Conservation (phyloP, 257 asterid genomes). For the Plantago ovata region DNA sequence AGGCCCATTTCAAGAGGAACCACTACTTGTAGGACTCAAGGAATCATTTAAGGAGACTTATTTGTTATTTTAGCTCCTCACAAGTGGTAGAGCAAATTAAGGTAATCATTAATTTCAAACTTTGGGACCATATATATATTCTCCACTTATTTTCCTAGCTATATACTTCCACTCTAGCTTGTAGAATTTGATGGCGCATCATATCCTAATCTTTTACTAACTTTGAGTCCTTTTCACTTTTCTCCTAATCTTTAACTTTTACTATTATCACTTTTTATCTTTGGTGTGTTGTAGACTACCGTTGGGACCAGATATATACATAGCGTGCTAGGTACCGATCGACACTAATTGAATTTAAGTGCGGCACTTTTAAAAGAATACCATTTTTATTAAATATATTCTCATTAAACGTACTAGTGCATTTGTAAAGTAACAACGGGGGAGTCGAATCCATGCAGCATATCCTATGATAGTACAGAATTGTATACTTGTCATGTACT, state of each 20-base stretch:
- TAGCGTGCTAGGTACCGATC: too few species aligned
- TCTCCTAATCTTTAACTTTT: not conserved
- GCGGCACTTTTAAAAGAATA: not conserved
- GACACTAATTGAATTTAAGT: too few species aligned
- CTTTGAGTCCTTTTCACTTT: too few species aligned
- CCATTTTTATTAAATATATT: not conserved
- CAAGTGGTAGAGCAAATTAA: conserved; percentile 13
- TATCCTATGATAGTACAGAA: conserved; percentile 14
- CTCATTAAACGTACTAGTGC: too few species aligned
- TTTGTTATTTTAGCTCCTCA: conserved; percentile 10
- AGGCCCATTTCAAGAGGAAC: conserved; percentile 4
- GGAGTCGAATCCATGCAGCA: not conserved
- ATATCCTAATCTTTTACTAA: too few species aligned
- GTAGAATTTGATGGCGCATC: too few species aligned
- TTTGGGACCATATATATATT: conserved; percentile 3
- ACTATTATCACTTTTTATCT: not conserved
- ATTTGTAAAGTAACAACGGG: not conserved
- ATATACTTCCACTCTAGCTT: too few species aligned
- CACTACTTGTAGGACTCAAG: conserved; percentile 1
- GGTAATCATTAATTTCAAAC: too few species aligned
- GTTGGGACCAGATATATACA: not conserved
- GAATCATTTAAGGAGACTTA: too few species aligned
- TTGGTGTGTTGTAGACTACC: not conserved
- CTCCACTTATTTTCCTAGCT: conserved; percentile 15
- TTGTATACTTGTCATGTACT: not conserved